Evolutionary conservation across 331 rosid species (phyloP).

Genomic region (Erythrophleum ivorense): DNA sequence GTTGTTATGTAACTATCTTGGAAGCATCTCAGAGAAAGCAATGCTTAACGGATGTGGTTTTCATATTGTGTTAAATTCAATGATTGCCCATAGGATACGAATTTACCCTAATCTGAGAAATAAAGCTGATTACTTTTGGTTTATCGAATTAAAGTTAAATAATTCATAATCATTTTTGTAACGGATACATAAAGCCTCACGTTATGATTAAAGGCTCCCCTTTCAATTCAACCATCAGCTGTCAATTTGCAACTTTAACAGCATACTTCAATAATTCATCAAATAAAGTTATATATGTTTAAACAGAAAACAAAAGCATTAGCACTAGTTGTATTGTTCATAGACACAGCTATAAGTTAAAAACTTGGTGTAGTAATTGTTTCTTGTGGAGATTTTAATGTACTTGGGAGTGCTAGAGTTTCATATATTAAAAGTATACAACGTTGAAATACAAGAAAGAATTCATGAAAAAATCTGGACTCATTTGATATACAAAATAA

Average conservation of each 20-base stretch:
- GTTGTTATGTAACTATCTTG: slow-evolving; percentile 24
- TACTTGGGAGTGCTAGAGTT: not conserved
- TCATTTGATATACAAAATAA: no score
- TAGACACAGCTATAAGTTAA: not conserved
- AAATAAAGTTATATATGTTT: not conserved
- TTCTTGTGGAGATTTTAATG: not conserved
- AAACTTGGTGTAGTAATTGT: not conserved
- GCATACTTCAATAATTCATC: slow-evolving; percentile 3
- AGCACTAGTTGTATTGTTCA: not conserved
- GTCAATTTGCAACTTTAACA: slow-evolving; percentile 6
- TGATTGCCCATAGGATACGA: slow-evolving; percentile 8
- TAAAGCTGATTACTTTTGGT: slow-evolving; percentile 7
- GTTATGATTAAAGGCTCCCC: not conserved
- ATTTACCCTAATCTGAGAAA: not conserved
- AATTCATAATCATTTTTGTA: not conserved
- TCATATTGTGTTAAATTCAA: not conserved
- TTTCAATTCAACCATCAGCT: not conserved
- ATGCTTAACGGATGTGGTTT: slow-evolving; percentile 7
- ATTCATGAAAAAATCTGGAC: no score
- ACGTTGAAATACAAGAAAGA: not conserved
- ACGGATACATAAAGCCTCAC: not conserved
- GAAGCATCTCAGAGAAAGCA: slow-evolving; percentile 34
- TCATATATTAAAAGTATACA: not conserved
- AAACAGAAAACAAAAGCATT: not conserved
- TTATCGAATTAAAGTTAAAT: not conserved